Percentiles rank a stretch among this genome's conserved stretches.
Evolutionary conservation across 2,329 filamentous ascomycete species (phyloP).

Genomic region (Claviceps quebecensis): DNA sequence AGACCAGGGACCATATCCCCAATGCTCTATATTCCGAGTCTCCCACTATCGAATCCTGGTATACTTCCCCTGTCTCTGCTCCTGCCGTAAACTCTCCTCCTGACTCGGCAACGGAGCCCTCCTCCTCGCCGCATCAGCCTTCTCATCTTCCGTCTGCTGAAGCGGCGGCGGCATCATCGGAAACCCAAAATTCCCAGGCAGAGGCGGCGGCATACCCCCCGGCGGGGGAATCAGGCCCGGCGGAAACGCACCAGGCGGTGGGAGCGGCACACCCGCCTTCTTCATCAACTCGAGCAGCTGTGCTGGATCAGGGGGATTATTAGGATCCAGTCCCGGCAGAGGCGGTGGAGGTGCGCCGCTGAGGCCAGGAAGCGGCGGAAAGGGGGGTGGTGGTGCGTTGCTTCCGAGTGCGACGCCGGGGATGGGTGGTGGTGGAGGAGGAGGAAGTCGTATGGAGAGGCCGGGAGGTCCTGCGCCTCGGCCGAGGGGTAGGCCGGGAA

Average conservation of each 20-base stretch:
- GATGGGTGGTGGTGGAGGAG: constrained; percentile 23
- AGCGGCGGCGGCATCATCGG: constrained; percentile 25
- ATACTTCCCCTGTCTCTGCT: constrained; percentile 54
- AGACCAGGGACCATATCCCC: background rate
- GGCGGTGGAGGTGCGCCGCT: constrained; percentile 33
- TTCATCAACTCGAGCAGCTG: constrained; percentile 52
- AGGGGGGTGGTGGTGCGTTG: constrained; percentile 34
- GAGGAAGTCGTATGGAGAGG: constrained; percentile 29
- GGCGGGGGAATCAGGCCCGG: constrained; percentile 31
- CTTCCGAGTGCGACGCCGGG: constrained; percentile 34
- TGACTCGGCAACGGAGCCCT: constrained; percentile 69
- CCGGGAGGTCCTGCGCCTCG: constrained; percentile 22
- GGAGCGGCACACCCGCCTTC: constrained; percentile 48
- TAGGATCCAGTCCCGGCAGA: constrained; percentile 42
- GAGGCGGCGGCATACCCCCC: constrained; percentile 19
- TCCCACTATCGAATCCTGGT: constrained; percentile 23
- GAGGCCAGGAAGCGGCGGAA: constrained; percentile 37
- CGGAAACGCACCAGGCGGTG: constrained; percentile 33
- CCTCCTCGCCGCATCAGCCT: constrained; percentile 24
- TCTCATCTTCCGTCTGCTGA: constrained; percentile 19
- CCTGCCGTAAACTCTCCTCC: constrained; percentile 64
- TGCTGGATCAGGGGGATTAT: constrained; percentile 46
- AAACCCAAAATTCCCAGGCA: constrained; percentile 18
- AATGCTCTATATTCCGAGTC: background rate
- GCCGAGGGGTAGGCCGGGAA: constrained; percentile 44